Conservation (phyloP, 345 rosid species). For the Rhodomyrtus tomentosa region DNA sequence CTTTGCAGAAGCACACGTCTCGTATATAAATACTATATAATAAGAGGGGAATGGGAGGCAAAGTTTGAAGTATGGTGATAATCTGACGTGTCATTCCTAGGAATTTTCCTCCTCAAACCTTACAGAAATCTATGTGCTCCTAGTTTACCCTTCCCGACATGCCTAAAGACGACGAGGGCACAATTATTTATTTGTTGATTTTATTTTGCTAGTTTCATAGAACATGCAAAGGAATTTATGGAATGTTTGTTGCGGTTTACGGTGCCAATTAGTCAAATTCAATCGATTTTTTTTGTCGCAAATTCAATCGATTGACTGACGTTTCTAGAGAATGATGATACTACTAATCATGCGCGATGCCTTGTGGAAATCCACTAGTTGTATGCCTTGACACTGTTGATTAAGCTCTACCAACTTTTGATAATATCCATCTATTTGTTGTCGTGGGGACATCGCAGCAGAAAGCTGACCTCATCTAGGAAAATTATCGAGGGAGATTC, state of each 20-base stretch:
- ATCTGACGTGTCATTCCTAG: neutral
- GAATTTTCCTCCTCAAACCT: neutral
- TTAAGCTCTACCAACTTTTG: neutral
- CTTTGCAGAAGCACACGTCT: neutral
- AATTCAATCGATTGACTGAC: neutral
- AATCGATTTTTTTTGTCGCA: too few species aligned
- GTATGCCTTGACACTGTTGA: neutral
- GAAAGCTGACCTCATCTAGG: neutral
- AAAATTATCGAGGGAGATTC: neutral
- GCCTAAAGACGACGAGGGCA: neutral
- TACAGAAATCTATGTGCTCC: neutral
- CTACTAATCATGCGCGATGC: too few species aligned
- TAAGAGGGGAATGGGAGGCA: neutral
- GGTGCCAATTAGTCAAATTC: neutral
- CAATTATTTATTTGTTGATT: neutral
- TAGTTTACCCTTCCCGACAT: neutral
- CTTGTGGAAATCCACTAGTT: neutral
- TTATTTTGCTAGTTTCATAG: neutral
- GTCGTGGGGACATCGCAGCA: rapidly evolving
- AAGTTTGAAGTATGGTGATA: neutral
- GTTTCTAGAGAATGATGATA: neutral
- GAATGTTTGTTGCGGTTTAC: neutral
- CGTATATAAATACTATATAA: neutral
- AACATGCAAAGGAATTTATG: neutral
- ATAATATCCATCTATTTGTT: neutral